Base-by-base conservation (phyloP, 2,329 filamentous ascomycete genomes). In the Claviceps pusilla region DNA sequence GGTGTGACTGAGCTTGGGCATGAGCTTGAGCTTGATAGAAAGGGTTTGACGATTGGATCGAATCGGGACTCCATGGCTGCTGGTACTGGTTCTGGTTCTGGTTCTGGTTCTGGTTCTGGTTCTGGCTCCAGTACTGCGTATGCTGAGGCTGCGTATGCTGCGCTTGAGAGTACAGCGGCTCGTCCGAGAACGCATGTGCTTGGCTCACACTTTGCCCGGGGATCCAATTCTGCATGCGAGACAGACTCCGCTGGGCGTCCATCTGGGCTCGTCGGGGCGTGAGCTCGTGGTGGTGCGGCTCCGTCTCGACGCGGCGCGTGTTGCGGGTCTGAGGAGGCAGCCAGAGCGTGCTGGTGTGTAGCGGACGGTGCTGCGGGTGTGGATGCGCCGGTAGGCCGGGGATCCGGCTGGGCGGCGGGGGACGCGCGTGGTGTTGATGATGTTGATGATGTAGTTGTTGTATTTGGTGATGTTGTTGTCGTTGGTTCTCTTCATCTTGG, bases 151-250 rank as follows among this genome's bases (percentile, higher is more conserved):
- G 24, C 24, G 24, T 24, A 3, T 24, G 24, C 24, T 33, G 31
- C 6, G 31, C 31, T 33, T 33, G 31, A 33, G 9, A 9, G 31
- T 33, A 9, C 31, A 33, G 31, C 31, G 31, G 9, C 31, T 33
- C 31, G 31, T 33, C 31, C 31, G 31, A 9, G 35, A 12, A 2
- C 3, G 35, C 35, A 10, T 7, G 35, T 37, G 35, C 35, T 1
- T 37, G 35, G 35, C 9, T 11, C 35, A 4, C 2, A 11, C 35
- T 37, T 7, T 10, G 35, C 19, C 10, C 4, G 75, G 31, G 31
- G 1, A 33, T 33, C 31, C 77, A 3, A 12, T 10, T 16, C 12
- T 14, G 37, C 83, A 83, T 59, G 14, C 47, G 3, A 4, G 29
- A 10, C 29, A 48, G 49, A 31, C 37, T 16, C 6, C 14, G 49